Evolutionary conservation across 106 monocot species (phyloP).

Genomic region (Dioscorea dumetorum): DNA sequence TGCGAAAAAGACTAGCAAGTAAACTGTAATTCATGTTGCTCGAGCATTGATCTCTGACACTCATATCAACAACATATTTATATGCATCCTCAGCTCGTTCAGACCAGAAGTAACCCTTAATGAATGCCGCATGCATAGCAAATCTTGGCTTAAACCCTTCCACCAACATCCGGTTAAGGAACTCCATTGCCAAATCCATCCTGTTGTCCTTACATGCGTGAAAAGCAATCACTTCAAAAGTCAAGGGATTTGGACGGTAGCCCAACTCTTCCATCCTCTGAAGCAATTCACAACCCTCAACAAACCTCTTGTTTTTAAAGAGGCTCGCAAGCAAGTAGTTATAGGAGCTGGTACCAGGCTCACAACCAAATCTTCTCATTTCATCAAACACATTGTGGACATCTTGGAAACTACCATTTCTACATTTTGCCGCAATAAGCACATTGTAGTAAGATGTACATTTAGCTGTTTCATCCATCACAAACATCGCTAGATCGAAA

Average conservation of each 20-base stretch:
- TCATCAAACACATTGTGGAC: constrained; percentile 50
- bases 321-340: constrained; percentile 79
- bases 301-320: constrained; percentile 47
- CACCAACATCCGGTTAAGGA: constrained; percentile 53
- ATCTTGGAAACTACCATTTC: constrained; percentile 29
- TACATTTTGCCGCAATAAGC: constrained; percentile 60
- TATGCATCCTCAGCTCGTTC: constrained; percentile 44
- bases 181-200: constrained; percentile 46
- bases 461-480: constrained; percentile 46
- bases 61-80: constrained; percentile 62
- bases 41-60: constrained; percentile 42
- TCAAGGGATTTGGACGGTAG: constrained; percentile 36
- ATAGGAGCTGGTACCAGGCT: constrained; percentile 47
- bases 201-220: constrained; percentile 57
- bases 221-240: constrained; percentile 50
- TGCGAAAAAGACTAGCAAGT: constrained; percentile 35
- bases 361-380: constrained; percentile 46
- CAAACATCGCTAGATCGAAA: constrained; percentile 46
- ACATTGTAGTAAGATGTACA: constrained; percentile 50
- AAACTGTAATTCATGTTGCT: constrained; percentile 67
- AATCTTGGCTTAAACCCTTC: constrained; percentile 59
- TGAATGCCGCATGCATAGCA: constrained; percentile 54
- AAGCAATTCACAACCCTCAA: constrained; percentile 56
- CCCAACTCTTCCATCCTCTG: constrained; percentile 52
- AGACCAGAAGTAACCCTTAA: constrained; percentile 61